Base-by-base conservation (phyloP, 371 early-diverging fungal species). In the Mucor saturninus region DNA sequence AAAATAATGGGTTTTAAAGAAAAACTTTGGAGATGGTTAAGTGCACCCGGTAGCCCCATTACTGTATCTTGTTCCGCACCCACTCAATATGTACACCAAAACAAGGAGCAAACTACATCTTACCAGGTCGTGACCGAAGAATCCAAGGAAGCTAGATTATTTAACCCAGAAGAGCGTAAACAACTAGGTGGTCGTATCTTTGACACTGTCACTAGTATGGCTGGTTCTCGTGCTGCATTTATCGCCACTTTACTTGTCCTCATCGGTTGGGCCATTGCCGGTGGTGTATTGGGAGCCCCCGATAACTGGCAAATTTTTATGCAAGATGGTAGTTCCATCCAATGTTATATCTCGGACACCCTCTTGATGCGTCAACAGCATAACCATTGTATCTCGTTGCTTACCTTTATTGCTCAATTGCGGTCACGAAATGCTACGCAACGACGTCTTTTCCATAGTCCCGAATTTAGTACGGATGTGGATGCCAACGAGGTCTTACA, bases 351-450 rank as follows among this genome's bases (percentile, higher is more conserved):
- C 5, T 65, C 57, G n/a, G 69, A 69, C 50, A 60, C 54, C 0
- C 69, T 69, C 55, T 56, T 69, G 11, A 69, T 69, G 69, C 65
- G 69, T 43, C 69, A 69, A 21, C 69, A 69, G 6, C 57, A 61
- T 28, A 69, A 61, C 21, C 52, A 65, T 21, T 56, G 35, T 3
- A 28, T 61, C n/a, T 21, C 39, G 38, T 13, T 65, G 6, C 26
- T 69, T n/a, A 39, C 43, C 11, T 52, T 69, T n/a, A 29, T 65
- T 28, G 56, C 66, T 3, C 60, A 60, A 40, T 40, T 69, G 4
- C 43, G 58, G 21, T 69, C 69, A 10, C 48, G 69, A 51, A 48
- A 29, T 3, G 11, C 8, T 7, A 65, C 66, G 9, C 29, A 50
- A 39, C 31, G 45, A 29, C 42, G 54, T 40, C 38, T 69, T 4